These are phyloP conservation scores for Scorias spongiosa DNA, from an alignment of 2,329 filamentous ascomycete genomes.

Conservation along the genomic window DNA sequence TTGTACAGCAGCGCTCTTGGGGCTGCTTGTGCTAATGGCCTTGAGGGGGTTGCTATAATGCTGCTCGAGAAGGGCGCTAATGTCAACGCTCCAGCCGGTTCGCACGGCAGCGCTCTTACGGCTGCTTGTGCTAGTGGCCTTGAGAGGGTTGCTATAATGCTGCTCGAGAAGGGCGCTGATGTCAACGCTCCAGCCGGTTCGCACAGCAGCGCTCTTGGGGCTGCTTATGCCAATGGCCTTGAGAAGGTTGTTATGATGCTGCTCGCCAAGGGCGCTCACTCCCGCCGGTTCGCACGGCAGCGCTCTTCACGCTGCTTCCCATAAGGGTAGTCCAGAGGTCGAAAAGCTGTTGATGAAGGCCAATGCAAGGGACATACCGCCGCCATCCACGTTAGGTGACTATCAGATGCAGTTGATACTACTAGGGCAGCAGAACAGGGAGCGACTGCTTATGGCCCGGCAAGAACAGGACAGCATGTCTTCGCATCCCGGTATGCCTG, in stretches of 20 bases:
- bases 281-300: neutral
- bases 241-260: conserved; percentile 11
- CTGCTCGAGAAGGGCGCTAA: conserved; percentile 9
- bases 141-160: conserved; percentile 1
- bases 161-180: conserved; percentile 2
- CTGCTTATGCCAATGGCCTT: conserved; percentile 12
- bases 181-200: conserved; percentile 1
- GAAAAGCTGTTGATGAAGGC: conserved; percentile 8
- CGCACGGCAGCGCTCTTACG: conserved; percentile 1
- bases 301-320: conserved; percentile 1
- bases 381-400: conserved; percentile 48
- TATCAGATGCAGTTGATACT: conserved; percentile 77
- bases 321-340: conserved; percentile 3
- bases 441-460: conserved; percentile 65
- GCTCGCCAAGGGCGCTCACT: conserved; percentile 9
- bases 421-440: conserved; percentile 70
- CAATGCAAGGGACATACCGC: too few species aligned
- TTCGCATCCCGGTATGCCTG: too few species aligned
- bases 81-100: conserved; percentile 3
- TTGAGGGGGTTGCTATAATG: conserved; percentile 6
- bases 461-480: conserved; percentile 37
- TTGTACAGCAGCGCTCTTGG: conserved; percentile 5
- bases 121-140: conserved; percentile 1
- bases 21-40: conserved; percentile 5
- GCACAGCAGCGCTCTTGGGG: conserved; percentile 9